Conservation (phyloP, 2,329 filamentous ascomycete species). For the Clonostachys sp. region DNA sequence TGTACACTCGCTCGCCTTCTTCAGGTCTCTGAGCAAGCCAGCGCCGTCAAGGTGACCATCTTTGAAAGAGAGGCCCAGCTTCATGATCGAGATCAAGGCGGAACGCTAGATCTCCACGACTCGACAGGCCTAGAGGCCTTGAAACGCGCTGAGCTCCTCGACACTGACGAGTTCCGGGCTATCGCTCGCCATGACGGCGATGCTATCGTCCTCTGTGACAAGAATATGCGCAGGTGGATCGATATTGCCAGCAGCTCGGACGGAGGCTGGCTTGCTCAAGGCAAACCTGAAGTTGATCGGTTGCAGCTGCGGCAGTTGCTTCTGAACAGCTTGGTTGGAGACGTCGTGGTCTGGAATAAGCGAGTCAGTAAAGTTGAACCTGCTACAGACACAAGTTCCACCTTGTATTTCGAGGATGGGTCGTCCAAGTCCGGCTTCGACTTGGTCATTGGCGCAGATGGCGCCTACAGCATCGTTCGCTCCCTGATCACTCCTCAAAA, state of each 20-base stretch:
- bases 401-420: background rate
- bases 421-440: constrained; percentile 1
- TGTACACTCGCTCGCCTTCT: constrained; percentile 41
- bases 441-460: constrained; percentile 1
- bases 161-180: constrained; percentile 26
- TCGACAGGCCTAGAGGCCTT: constrained; percentile 37
- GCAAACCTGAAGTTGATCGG: constrained; percentile 31
- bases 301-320: constrained; percentile 25
- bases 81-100: constrained; percentile 15
- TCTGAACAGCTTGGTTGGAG: constrained; percentile 16
- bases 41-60: constrained; percentile 11
- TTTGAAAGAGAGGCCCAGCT: constrained; percentile 10
- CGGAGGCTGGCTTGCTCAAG: constrained; percentile 7
- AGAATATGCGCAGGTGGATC: constrained; percentile 9
- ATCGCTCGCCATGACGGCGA: constrained; percentile 36
- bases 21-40: constrained; percentile 25
- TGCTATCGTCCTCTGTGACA: constrained; percentile 22
- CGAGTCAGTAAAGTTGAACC: background rate
- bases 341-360: constrained; percentile 18
- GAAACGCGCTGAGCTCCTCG: constrained; percentile 32
- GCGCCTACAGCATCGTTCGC: constrained; percentile 19
- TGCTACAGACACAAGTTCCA: constrained; percentile 6
- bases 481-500: constrained; percentile 21
- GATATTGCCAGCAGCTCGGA: constrained; percentile 7
- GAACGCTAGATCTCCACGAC: constrained; percentile 44